Conservation (phyloP, 129 eudicot species). For the Silybum marianum region DNA sequence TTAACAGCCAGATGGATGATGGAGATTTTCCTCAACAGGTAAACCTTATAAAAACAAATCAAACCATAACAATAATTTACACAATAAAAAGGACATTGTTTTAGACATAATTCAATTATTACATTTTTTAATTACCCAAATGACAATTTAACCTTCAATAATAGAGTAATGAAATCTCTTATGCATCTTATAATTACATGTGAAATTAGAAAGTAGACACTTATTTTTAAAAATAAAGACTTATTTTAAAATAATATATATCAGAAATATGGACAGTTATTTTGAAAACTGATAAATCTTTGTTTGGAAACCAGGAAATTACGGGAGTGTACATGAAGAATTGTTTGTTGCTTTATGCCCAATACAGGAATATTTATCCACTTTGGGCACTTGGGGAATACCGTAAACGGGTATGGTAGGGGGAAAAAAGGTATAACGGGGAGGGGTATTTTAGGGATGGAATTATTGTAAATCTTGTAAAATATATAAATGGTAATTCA, state of each 20-base stretch:
- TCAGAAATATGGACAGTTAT: too few species aligned
- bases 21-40: constrained; percentile 49
- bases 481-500: background rate
- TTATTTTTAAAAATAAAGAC: background rate
- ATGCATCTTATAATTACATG: too few species aligned
- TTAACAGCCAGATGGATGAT: constrained; percentile 40
- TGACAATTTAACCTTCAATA: background rate
- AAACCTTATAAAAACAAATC: background rate
- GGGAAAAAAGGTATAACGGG: background rate
- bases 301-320: constrained; percentile 23
- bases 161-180: background rate
- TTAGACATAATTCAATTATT: background rate
- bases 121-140: background rate
- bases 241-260: too few species aligned
- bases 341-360: constrained; percentile 26
- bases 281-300: background rate
- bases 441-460: background rate
- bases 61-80: background rate
- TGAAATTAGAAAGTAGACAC: background rate
- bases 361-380: constrained; percentile 36
- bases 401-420: constrained; percentile 29
- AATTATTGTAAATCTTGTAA: background rate
- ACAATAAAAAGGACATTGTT: background rate
- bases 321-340: constrained; percentile 39
- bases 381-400: constrained; percentile 41